These are phyloP conservation scores for Penicillium concentricum DNA, from an alignment of 2,329 filamentous ascomycete genomes.

Conservation along the genomic window DNA sequence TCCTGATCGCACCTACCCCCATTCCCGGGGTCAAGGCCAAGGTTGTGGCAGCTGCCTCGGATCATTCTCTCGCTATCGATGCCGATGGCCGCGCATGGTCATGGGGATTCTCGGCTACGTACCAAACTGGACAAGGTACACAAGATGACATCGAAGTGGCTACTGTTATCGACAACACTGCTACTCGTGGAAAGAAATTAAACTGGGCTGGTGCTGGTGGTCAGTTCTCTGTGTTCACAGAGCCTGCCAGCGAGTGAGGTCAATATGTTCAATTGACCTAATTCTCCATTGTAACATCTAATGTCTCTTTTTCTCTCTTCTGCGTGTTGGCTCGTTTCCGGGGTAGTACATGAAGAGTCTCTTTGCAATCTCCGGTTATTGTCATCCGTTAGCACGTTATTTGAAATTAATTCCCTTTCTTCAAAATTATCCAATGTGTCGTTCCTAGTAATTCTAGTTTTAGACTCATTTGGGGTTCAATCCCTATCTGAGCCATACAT, in stretches of 20 bases:
- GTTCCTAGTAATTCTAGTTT: background rate
- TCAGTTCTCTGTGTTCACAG: slow-evolving; percentile 60
- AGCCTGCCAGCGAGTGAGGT: slow-evolving; percentile 23
- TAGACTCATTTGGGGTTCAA: background rate
- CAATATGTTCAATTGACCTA: background rate
- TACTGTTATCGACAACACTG: slow-evolving; percentile 80
- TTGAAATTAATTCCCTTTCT: background rate
- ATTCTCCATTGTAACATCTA: slow-evolving; percentile 1
- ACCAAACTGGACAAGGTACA: slow-evolving; percentile 74
- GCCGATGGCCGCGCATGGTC: slow-evolving; percentile 68
- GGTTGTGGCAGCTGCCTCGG: slow-evolving; percentile 63
- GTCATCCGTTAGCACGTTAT: background rate
- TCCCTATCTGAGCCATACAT: background rate
- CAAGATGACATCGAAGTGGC: slow-evolving; percentile 78
- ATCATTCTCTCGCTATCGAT: slow-evolving; percentile 72
- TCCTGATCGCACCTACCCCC: slow-evolving; percentile 65
- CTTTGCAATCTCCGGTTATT: background rate
- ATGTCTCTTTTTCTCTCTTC: background rate
- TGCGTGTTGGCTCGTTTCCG: background rate
- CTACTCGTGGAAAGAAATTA: slow-evolving; percentile 71
- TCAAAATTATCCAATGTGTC: background rate
- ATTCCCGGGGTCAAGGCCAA: slow-evolving; percentile 60
- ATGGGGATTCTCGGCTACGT: slow-evolving; percentile 79
- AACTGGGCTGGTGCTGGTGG: slow-evolving; percentile 82
- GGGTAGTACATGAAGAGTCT: background rate